Evolutionary conservation across 352 stramenopile genomes (phyloP), one percentile per base, ranked within the genome.

Genomic region (Phytophthora aleatoria): DNA sequence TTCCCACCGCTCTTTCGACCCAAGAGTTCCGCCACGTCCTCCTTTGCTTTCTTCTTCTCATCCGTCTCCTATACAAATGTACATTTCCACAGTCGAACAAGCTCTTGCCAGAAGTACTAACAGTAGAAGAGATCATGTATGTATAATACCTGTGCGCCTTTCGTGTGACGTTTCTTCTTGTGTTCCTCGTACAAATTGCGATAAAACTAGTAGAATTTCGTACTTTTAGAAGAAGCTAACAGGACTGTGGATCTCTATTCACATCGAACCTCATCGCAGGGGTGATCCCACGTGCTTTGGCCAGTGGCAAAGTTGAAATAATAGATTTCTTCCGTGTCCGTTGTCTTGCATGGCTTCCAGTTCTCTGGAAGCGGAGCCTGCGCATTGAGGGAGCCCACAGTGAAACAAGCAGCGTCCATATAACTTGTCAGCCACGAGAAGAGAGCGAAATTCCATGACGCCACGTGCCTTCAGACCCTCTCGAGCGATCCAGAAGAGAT

Each of bases 311-410:
- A 98, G 73, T 98, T 98, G 71, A 98, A 98, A 73, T 98, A 98
- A 71, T 98, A 98, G 60, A 98, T 97, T 70, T 98, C 95, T 33
- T 97, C 90, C 54, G 95, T 98, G 73, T 98, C 91, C 12, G 87
- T 97, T 24, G 91, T 98, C 74, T 98, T 98, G 74, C 94, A 98
- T 11, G 94, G 92, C 73, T 98, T 98, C 95, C 95, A 98, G 70
- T 98, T 94, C 57, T 97, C 83, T 35, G 92, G 95, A 10, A 98
- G 74, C 28, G 95, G 94, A 13, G 95, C 93, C 68, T 73, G 16
- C 5, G 20, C 20, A 20, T 20, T 20, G 0, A 20, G 20, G 20
- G 20, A 20, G 20, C 20, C 20, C 20, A 20, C 20, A 20, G 20
- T 20, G 20, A 20, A 39, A 41, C 48, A 48, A 59, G 11, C 9